Base-by-base conservation (phyloP, 352 stramenopile species). In the Phytophthora tentaculata region DNA sequence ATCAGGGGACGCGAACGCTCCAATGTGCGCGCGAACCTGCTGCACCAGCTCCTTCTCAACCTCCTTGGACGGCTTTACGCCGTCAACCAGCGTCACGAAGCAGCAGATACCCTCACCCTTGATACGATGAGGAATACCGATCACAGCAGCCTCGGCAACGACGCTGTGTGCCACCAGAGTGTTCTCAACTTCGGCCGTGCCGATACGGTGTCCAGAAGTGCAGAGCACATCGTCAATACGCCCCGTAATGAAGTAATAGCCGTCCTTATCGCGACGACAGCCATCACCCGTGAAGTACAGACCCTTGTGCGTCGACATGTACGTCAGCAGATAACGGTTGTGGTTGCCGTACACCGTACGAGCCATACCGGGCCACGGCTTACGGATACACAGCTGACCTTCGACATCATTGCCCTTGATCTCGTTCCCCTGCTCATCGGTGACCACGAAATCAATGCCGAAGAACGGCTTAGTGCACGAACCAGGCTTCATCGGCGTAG, bases 241-340 rank as follows among this genome's bases (percentile, higher is more conserved):
- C 2, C 97, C 98, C 43, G 96, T 99, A 74, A 99, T 99, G 75
- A 97, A 99, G 81, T 99, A 98, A 81, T 97, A 99, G 35, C 97
- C 97, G 69, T 99, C 96, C 55, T 87, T 84, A 69, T 98, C 95
- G 28, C 92, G 84, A 37, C 76, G 78, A 63, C 76, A 89, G 24
- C 95, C 94, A 49, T 98, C 95, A 19, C 95, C 94, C 0, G 95
- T 98, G 66, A 98, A 99, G 80, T 99, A 99, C 64, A 99, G 97
- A 10, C 95, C 93, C 58, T 97, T 94, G 83, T 99, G 98, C 6
- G 95, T 95, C 29, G 92, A 81, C 76, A 99, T 96, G 85, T 99
- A 99, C 26, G 98, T 95, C 20, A 83, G 90, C 50, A 99, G 65
- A 73, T 98, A 99, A 8, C 98, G 94, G 56, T 94, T 82, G 80